Conservation (phyloP, 2,329 filamentous ascomycete genomes). For the Trichoderma koningiopsis region DNA sequence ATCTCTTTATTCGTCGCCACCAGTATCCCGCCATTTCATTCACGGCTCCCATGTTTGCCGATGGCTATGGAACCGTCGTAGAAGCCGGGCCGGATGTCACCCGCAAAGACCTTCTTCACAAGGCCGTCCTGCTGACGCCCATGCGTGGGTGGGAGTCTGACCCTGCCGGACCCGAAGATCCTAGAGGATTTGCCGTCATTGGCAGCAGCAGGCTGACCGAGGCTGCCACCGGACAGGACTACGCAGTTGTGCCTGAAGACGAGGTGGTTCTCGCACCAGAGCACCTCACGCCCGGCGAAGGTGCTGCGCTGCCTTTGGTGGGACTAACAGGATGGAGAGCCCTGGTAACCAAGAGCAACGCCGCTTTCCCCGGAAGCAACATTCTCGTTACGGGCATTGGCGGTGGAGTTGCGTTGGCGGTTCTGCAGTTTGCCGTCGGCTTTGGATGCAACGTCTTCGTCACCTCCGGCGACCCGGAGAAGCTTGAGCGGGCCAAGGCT, state of each 20-base stretch:
- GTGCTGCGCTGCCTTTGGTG: slow-evolving; percentile 80
- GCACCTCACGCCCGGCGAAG: slow-evolving; percentile 73
- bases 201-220: slow-evolving; percentile 66
- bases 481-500: slow-evolving; percentile 70
- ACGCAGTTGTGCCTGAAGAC: slow-evolving; percentile 64
- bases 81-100: slow-evolving; percentile 56
- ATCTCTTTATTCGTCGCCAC: slow-evolving; percentile 90
- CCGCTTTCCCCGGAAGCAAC: slow-evolving; percentile 66
- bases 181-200: slow-evolving; percentile 60
- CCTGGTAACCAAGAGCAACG: slow-evolving; percentile 73
- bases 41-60: slow-evolving; percentile 74
- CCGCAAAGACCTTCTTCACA: slow-evolving; percentile 50
- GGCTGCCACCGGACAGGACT: slow-evolving; percentile 75
- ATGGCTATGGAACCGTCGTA: slow-evolving; percentile 77
- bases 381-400: slow-evolving; percentile 89
- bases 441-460: slow-evolving; percentile 79
- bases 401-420: slow-evolving; percentile 84
- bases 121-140: slow-evolving; percentile 78
- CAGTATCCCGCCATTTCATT: slow-evolving; percentile 88
- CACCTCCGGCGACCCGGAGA: slow-evolving; percentile 71
- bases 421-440: slow-evolving; percentile 75
- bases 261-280: slow-evolving; percentile 77
- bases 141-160: slow-evolving; percentile 74
- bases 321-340: slow-evolving; percentile 90
- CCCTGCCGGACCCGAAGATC: slow-evolving; percentile 72